Base-by-base conservation (phyloP, 1,284 basidiomycete species). In the Marasmius sp. region DNA sequence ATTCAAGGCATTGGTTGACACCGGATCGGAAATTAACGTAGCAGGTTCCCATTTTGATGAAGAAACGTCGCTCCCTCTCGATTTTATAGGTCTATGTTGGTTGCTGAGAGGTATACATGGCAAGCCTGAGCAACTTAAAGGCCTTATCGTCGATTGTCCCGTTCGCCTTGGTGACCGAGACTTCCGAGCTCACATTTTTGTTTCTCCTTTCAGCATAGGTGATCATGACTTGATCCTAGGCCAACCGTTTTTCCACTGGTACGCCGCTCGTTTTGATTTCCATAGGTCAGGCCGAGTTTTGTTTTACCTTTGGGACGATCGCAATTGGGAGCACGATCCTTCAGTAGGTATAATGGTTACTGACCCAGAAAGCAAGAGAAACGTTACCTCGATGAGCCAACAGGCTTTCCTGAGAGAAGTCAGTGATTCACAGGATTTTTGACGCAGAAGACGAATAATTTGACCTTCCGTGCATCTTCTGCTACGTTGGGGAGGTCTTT, bases 211-310 rank as follows among this genome's bases (percentile, higher is more conserved):
- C 10, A 16, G 18, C 3, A 3, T 49, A 20, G 48, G 48, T 1
- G 48, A 27, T 20, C 10, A 11, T 10, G 70, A 71, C 33, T 54
- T 68, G 0, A 70, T 74, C 33, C 58, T 74, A 6, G 71, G 71
- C 0, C 72, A 74, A 49, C 72, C 71, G 0, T 75, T 65, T 65
- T 64, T 75, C 6, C 64, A 69, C 3, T 72, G 68, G 71, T 73
- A 64, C 49, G 61, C 65, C 0, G 66, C 66, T 0, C 18, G 37
- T 1, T 65, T 74, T 34, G 48, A 66, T 22, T 74, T 71, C 49
- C 33, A 54, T 4, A 14, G 64, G 3, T 5, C 38, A 1, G 64
- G 65, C 1, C 4, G 41, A 1, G 61, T 66, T 39, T 43, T 52
- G 11, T 59, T 71, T 27, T 33, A 50, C 8, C 22, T 71, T 0